A percentile compares a stretch with the other conserved stretches of the same genome.
phyloP scores from a whole-genome alignment of 176 grass and related monocot species.

The Aegilops sharonensis region DNA sequence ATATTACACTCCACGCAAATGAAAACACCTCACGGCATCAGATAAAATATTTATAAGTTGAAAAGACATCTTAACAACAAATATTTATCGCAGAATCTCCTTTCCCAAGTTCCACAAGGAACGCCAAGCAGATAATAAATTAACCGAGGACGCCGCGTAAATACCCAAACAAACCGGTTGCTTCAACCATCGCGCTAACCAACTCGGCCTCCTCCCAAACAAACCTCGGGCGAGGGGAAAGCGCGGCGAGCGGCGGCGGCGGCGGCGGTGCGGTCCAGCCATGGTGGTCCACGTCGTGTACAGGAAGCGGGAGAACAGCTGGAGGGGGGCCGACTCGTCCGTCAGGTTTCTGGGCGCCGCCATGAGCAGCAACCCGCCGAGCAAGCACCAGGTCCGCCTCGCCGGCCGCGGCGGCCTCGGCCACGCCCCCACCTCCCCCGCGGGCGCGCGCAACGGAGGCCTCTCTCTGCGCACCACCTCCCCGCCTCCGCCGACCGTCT shows the following conservation, averaged over 20 bases:
- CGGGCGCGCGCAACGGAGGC: not conserved
- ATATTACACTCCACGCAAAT: not conserved
- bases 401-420: conserved; percentile 1
- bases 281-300: conserved; percentile 43
- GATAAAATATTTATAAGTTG: not conserved
- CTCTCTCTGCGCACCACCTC: conserved; percentile 26
- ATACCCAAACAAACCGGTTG: not conserved
- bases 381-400: conserved; percentile 44
- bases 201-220: not conserved
- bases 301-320: not conserved
- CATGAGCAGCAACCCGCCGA: conserved; percentile 36
- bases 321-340: not conserved
- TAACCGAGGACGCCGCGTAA: not conserved
- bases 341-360: not conserved
- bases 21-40: not conserved
- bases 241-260: not conserved
- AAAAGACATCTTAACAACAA: not conserved
- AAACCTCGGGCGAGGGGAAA: not conserved
- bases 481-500: conserved; percentile 17
- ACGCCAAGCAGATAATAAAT: not conserved
- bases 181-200: not conserved
- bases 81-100: not conserved
- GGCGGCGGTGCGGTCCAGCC: not conserved
- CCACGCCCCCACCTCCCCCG: not conserved
- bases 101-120: not conserved